Percentiles rank a stretch among this genome's conserved stretches.
Evolutionary conservation across 2,329 filamentous ascomycete species (phyloP).

Genomic region (Nothopassalora personata): DNA sequence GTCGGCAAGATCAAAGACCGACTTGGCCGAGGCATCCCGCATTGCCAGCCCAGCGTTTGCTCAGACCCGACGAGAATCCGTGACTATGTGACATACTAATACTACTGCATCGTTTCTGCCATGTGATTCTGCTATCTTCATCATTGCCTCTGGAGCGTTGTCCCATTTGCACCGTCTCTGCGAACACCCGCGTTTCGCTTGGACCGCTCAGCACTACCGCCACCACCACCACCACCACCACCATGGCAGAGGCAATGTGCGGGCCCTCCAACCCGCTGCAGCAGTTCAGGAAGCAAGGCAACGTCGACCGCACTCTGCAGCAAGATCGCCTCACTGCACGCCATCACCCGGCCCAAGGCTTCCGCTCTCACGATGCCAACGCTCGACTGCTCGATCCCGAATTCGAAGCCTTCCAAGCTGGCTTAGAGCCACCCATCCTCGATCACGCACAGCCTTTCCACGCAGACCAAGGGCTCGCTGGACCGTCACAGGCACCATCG

Average conservation of each 20-base stretch:
- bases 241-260: slow-evolving; percentile 64
- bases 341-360: slow-evolving; percentile 48
- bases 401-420: slow-evolving; percentile 64
- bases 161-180: not conserved
- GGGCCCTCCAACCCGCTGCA: slow-evolving; percentile 72
- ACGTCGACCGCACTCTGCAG: slow-evolving; percentile 64
- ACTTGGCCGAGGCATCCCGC: not conserved
- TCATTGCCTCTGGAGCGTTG: not conserved
- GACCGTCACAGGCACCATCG: slow-evolving; percentile 31
- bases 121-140: slow-evolving; percentile 1
- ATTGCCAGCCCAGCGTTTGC: no score
- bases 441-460: slow-evolving; percentile 36
- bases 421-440: slow-evolving; percentile 38
- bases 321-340: slow-evolving; percentile 62
- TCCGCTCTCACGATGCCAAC: slow-evolving; percentile 54
- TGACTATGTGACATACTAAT: not conserved
- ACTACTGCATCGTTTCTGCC: not conserved
- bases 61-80: not conserved
- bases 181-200: not conserved
- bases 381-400: slow-evolving; percentile 57
- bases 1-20: not conserved
- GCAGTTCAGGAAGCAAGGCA: slow-evolving; percentile 64
- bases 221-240: slow-evolving; percentile 37
- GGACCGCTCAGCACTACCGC: not conserved
- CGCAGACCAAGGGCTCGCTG: slow-evolving; percentile 27